Evolutionary conservation across 305 asterid genomes (phyloP).

Genomic region (Solanum hybrid): DNA sequence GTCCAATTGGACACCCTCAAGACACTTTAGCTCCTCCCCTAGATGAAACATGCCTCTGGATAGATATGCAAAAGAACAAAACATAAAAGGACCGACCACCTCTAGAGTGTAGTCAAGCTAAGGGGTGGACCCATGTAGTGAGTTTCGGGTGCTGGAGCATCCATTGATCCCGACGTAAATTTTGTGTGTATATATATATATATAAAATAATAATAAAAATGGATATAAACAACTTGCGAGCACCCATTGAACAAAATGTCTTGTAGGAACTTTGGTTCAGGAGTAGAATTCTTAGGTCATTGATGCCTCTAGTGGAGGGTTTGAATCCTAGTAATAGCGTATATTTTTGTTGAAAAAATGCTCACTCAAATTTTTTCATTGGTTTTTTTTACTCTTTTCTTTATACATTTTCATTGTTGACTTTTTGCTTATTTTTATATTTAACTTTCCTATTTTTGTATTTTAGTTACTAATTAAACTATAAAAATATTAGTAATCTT

Average conservation of each 20-base stretch:
- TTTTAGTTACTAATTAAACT: neutral
- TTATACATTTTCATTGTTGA: neutral
- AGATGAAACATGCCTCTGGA: neutral
- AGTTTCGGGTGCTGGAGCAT: neutral
- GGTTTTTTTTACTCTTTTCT: too few species aligned
- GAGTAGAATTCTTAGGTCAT: neutral
- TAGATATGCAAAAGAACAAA: neutral
- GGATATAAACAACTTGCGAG: neutral
- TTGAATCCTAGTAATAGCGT: neutral
- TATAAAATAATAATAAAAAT: too few species aligned
- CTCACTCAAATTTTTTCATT: neutral
- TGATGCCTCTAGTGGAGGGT: neutral
- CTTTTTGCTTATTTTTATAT: too few species aligned
- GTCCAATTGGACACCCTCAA: too few species aligned
- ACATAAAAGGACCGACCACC: neutral
- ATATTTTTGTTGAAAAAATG: neutral
- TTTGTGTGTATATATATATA: too few species aligned
- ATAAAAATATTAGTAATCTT: too few species aligned
- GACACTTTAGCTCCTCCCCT: too few species aligned
- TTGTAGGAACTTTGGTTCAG: neutral
- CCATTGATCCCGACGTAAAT: too few species aligned
- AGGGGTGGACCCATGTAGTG: neutral
- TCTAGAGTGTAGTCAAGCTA: neutral
- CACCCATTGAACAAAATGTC: neutral
- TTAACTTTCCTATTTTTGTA: neutral